Percentiles rank a stretch among this genome's conserved stretches.
These are phyloP conservation scores for Starmerella apis DNA, from an alignment of 805 yeast genomes.

Conservation along the genomic window DNA sequence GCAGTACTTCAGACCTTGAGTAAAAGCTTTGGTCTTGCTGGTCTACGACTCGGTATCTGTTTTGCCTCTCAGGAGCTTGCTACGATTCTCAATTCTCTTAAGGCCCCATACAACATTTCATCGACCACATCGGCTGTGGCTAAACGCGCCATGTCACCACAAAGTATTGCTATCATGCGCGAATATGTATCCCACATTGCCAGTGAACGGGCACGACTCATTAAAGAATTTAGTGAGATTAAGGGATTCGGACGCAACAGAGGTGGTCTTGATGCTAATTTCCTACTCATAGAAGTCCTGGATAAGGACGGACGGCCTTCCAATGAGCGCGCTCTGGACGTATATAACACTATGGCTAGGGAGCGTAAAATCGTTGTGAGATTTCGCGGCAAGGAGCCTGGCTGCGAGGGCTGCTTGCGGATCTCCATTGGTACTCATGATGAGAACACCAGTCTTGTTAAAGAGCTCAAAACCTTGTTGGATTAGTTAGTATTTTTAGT, in stretches of 20 bases:
- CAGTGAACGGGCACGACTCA: conserved; percentile 46
- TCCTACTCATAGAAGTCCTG: conserved; percentile 62
- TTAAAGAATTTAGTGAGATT: conserved; percentile 44
- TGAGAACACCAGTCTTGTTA: conserved; percentile 55
- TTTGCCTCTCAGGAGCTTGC: conserved; percentile 55
- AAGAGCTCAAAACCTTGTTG: conserved; percentile 34
- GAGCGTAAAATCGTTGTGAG: conserved; percentile 73
- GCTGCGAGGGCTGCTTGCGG: conserved; percentile 80
- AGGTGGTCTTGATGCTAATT: conserved; percentile 84
- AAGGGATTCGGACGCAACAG: conserved; percentile 60
- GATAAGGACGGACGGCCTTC: conserved; percentile 54
- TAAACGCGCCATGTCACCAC: conserved; percentile 51
- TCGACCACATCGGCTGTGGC: conserved; percentile 70
- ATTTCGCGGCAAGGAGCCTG: conserved; percentile 81
- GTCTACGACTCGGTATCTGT: conserved; percentile 79
- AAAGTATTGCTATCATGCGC: conserved; percentile 53
- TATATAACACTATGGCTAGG: conserved; percentile 63
- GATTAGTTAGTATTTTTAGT: too few species aligned
- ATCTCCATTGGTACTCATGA: conserved; percentile 74
- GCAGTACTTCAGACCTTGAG: conserved; percentile 87
- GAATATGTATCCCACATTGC: conserved; percentile 41
- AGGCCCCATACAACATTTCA: conserved; percentile 92
- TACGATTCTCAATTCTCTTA: conserved; percentile 68
- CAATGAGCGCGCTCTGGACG: conserved; percentile 51
- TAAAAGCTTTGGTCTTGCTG: conserved; percentile 93